Evolutionary conservation across 2,329 filamentous ascomycete genomes (phyloP), one percentile per base, ranked within the genome.

Genomic region (Sphaerulina vaccinii): DNA sequence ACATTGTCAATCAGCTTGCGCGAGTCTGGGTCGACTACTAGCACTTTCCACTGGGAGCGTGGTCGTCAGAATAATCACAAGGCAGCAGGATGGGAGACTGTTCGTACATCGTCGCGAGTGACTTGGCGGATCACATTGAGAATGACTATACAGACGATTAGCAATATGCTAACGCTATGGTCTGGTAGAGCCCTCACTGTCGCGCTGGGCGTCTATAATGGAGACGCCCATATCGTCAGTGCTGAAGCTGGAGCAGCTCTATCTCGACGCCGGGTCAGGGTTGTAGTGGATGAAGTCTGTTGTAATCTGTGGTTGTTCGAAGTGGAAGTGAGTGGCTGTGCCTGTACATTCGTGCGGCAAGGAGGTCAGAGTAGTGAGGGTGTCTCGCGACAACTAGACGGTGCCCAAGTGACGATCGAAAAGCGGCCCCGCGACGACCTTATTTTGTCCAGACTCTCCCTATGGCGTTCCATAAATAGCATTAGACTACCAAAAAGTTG

Each of bases 1-100:
- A 89, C 87, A 77, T 92, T 95, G 73, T 95, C 86, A 64, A 99
- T 80, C 63, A 99, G 81, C 71, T 87, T 91, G 70, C 86, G 85
- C 69, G 89, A 91, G 51, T 78, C 79, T 62, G 88, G 85, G 73
- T 99, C 93, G 65, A 96, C 78, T 47, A 99, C 86, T 62, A 99
- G 77, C 61, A 96, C 88, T 82, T 97, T 99, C 93, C 93, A 99
- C 90, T 96, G 61, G 15, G 45, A 3, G 35, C 62, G 60, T 49
- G 41, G 54, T 50, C 19, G 47, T 57, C 45, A 56, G 54, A 45
- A 36, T 10, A 5, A 8, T 29, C 19, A 23, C 41, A 15, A 41
- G 37, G 54, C 27, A 52, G 27, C 36, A 50, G 52, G 43, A 59
- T 70, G 58, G n/a, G n/a, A 13, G 33, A 33, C 18, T 3, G n/a